A percentile compares a stretch with the other conserved stretches of the same genome.
Conservation (phyloP, 805 yeast genomes). For the Saccharomycopsis javanensis region DNA sequence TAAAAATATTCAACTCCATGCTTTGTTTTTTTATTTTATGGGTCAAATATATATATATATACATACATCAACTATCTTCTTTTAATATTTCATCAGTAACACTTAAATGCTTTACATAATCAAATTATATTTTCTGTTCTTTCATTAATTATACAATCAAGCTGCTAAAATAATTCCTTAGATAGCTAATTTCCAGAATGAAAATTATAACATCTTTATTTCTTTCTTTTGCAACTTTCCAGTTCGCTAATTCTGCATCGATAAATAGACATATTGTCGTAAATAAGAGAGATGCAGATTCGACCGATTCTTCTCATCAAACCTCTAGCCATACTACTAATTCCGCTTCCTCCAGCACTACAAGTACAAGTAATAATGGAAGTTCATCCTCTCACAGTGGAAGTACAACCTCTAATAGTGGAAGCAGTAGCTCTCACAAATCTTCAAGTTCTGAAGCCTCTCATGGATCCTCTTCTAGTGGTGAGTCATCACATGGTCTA, state of each 20-base stretch:
- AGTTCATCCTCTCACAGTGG: not conserved
- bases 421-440: not conserved
- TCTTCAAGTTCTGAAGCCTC: not conserved
- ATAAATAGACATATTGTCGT: not conserved
- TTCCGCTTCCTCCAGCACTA: not conserved
- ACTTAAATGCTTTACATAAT: no score
- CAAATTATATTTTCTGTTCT: no score
- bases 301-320: not conserved
- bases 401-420: not conserved
- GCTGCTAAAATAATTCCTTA: no score
- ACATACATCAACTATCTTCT: not conserved
- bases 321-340: not conserved
- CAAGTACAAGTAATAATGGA: not conserved
- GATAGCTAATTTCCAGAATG: not conserved
- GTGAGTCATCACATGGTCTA: conserved; percentile 5
- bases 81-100: no score
- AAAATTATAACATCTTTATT: not conserved
- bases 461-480: conserved; percentile 2
- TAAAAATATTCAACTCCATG: not conserved
- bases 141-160: not conserved
- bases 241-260: not conserved
- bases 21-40: no score
- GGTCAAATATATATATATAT: no score
- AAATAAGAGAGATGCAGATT: not conserved
- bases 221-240: not conserved